Evolutionary conservation across 2,329 filamentous ascomycete species (phyloP), one percentile per base, ranked within the genome.

Genomic region (Cladosporium phlei): DNA sequence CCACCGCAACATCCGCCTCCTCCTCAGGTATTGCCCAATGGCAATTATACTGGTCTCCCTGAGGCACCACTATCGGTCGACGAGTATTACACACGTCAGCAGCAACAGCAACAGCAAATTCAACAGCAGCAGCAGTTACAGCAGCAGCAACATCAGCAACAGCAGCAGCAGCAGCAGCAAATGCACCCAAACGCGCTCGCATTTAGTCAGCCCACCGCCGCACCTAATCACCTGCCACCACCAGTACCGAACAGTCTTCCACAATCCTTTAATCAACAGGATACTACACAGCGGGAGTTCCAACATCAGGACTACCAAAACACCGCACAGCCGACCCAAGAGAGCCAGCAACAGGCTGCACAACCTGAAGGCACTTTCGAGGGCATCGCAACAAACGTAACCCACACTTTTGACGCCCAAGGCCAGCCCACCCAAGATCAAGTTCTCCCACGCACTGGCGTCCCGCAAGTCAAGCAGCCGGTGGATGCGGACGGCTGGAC

Each of bases 401-500:
- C 75, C 11, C 78, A 82, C 58, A 70, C 68, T 29, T 83, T 75
- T 53, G 79, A 85, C 58, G 68, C 69, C 19, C 77, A 77, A 56
- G 78, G 79, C 16, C 69, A 77, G 38, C 73, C 75, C 38, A 66
- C 79, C 38, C 59, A 65, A 51, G 73, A 76, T 38, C 32, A 73
- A n/a, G 55, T 55, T 32, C n/a, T 43, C 7, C 45, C 47, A 28
- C 53, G 42, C 24, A 45, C 32, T 7, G 37, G 44, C 24, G 21
- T 37, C n/a, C 51, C 51, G 9, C 52, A 53, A 28, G 33, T 33
- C n/a, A 47, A 54, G 38, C 54, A 57, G 46, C 54, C 45, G 28
- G 50, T 27, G 44, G 77, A 82, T 60, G 51, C 69, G 1, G 90
- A 95, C 59, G 87, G 79, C 7, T 98, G 93, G 93, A 90, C 94